phyloP scores from a whole-genome alignment of 2,329 filamentous ascomycete species.

The Fusarium papillatum region DNA sequence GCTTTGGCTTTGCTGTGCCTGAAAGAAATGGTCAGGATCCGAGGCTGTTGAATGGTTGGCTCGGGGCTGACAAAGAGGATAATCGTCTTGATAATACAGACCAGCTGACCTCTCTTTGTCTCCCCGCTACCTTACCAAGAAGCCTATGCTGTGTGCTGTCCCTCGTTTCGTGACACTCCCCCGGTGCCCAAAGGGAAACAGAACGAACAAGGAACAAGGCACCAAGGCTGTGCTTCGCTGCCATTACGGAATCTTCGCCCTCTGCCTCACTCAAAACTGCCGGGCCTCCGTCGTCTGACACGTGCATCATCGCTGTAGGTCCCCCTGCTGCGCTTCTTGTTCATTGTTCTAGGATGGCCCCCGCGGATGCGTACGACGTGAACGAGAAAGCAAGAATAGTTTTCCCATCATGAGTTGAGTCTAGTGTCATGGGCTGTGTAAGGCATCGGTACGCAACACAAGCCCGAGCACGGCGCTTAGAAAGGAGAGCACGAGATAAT shows the following conservation, averaged over 20 bases:
- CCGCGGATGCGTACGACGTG: not conserved
- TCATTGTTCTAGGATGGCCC: conserved; percentile 19
- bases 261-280: conserved; percentile 28
- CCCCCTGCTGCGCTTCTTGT: conserved; percentile 10
- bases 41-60: conserved; percentile 3
- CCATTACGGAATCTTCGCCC: conserved; percentile 11
- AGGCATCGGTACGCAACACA: conserved; percentile 11
- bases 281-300: conserved; percentile 48
- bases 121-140: not conserved
- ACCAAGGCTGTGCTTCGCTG: conserved; percentile 1
- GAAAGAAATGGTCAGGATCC: conserved; percentile 20
- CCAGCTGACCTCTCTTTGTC: conserved; percentile 31
- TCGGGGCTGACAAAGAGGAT: conserved; percentile 7
- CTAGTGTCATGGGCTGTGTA: conserved; percentile 25
- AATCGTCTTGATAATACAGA: conserved; percentile 5
- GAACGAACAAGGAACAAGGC: not conserved
- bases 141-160: conserved; percentile 8
- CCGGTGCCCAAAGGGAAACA: not conserved
- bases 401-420: not conserved
- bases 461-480: conserved; percentile 3
- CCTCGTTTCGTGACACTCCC: conserved; percentile 13
- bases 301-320: conserved; percentile 46
- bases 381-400: not conserved
- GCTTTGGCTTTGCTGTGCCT: conserved; percentile 20
- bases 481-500: conserved; percentile 17